Evolutionary conservation across 176 grass and related monocot species (phyloP).

Genomic region (Eremochloa ophiuroides): DNA sequence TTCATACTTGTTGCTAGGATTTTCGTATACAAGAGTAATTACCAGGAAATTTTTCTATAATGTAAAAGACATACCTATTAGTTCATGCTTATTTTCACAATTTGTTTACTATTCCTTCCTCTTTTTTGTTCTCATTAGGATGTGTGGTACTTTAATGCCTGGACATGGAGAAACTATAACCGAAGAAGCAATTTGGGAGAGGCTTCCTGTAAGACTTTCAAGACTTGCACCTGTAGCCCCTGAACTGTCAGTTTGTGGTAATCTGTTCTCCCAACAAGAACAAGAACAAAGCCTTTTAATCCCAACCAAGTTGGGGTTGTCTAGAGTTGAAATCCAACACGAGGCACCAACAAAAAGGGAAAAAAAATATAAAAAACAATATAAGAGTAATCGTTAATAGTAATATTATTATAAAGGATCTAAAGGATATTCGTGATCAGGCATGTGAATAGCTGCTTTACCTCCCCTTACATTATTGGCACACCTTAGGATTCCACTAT

Average conservation of each 20-base stretch:
- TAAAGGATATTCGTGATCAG: background rate
- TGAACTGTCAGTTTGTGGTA: background rate
- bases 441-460: background rate
- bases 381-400: background rate
- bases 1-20: background rate
- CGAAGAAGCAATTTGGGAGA: conserved; percentile 68
- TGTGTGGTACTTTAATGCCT: conserved; percentile 73
- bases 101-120: conserved; percentile 9
- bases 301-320: background rate
- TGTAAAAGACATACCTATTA: conserved; percentile 1
- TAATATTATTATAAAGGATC: background rate
- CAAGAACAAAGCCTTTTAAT: background rate
- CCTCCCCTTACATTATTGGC: background rate
- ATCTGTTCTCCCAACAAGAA: background rate
- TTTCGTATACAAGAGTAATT: background rate
- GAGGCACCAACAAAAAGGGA: background rate
- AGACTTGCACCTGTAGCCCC: background rate
- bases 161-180: conserved; percentile 71
- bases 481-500: background rate
- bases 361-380: background rate
- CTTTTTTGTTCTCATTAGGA: conserved; percentile 35
- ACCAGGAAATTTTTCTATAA: background rate
- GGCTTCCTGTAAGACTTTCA: conserved; percentile 62
- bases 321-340: background rate
- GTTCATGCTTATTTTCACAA: conserved; percentile 1